phyloP scores from a whole-genome alignment of 768 basidiomycete species.

The Termitomyces sp. region DNA sequence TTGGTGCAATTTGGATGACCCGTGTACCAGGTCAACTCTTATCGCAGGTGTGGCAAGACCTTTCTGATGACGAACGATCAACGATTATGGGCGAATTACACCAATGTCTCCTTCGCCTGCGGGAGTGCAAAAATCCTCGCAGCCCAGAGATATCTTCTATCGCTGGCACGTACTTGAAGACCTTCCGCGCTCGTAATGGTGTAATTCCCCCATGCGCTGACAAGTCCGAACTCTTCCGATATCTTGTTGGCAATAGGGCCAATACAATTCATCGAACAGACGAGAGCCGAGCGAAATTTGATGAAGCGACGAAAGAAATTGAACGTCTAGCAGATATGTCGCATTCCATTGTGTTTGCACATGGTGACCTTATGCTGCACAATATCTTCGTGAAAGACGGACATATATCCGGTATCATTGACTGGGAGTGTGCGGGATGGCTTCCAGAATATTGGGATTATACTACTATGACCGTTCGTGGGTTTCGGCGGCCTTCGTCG shows the following conservation, averaged over 20 bases:
- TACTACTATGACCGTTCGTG: conserved; percentile 2
- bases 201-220: neutral
- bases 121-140: conserved; percentile 4
- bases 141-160: conserved; percentile 5
- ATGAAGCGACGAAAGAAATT: neutral
- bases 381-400: conserved; percentile 8
- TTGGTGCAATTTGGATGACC: conserved; percentile 8
- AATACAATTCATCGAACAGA: too few species aligned
- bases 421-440: conserved; percentile 20
- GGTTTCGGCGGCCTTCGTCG: neutral
- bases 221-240: conserved; percentile 2
- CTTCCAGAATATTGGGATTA: conserved; percentile 20
- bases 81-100: conserved; percentile 2
- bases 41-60: neutral
- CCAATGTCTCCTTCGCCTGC: neutral
- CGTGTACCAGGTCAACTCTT: neutral
- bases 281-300: neutral
- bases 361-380: conserved; percentile 8
- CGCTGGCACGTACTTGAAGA: neutral
- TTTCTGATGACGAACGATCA: neutral
- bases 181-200: neutral
- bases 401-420: conserved; percentile 7
- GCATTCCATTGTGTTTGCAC: conserved; percentile 2
- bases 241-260: neutral
- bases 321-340: neutral